Base-by-base conservation (phyloP, 192 early-diverging fungal genomes). In the Coemansia sp. region DNA sequence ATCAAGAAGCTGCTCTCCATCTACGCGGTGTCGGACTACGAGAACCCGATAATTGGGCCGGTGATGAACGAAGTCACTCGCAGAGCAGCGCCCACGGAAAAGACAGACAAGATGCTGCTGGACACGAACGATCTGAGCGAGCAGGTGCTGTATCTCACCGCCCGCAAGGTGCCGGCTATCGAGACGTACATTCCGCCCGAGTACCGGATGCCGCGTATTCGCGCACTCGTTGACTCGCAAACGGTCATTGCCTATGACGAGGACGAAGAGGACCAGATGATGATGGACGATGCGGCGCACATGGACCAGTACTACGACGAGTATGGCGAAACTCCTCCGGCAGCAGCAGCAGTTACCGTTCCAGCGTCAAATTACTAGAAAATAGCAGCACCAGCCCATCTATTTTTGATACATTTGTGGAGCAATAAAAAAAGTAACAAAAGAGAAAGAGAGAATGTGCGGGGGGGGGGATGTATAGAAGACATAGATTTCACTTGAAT, bases 1-100 rank as follows among this genome's bases (percentile, higher is more conserved):
- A 94, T 99, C 74, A 93, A 95, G 76, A 98, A 97, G 82, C 76
- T 99, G 26, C 85, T 99, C 15, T 90, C 89, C 18, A 88, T 96
- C 64, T 98, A 98, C 69, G 87, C 90, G 51, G 88, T 94, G 50
- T 90, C 93, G 2, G 97, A 99, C 73, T 97, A 96, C 66, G 97
- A 99, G 80, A 84, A 83, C 52, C 84, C 90, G 56, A 87, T 96
- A 15, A 91, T 90, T 21, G 54, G 54, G 5, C 54, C 54, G 6
- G 54, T 56, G 10, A 79, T 98, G 65, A 90, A 90, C 71, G 92
- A 92, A 51, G 92, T 96, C 10, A 88, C 91, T 6, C 80, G 81
- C 56, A 77, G 93, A 18, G 93, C 93, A 9, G 83, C 85, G 40
- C 81, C 88, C 8, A 90, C 88, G 57, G 93, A 98, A 65, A 93